Evolutionary conservation across 257 asterid genomes (phyloP).

Genomic region (Ophiorrhiza pumila): DNA sequence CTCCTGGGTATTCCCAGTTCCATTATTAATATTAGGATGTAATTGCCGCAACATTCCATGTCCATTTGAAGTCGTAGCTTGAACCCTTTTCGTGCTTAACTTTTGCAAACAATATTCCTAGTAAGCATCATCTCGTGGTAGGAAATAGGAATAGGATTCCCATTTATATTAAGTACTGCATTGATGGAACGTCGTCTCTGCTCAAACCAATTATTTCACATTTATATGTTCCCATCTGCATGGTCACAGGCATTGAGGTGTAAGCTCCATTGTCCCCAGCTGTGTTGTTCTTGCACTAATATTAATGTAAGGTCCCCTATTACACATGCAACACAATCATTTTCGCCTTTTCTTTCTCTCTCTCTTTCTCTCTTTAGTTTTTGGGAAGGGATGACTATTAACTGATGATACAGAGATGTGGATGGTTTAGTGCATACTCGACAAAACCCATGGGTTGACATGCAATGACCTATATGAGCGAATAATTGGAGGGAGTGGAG

Average conservation of each 20-base stretch:
- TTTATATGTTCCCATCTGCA: slow-evolving; percentile 1
- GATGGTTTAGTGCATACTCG: neutral
- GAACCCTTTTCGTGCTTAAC: neutral
- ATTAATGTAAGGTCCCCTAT: neutral
- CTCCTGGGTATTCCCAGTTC: neutral
- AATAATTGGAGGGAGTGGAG: neutral
- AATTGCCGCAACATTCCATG: neutral
- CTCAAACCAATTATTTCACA: slow-evolving; percentile 1
- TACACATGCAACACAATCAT: slow-evolving; percentile 27
- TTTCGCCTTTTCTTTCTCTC: neutral
- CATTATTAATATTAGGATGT: neutral
- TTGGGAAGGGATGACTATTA: too few relatives aligned
- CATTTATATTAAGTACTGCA: neutral
- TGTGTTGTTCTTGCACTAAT: slow-evolving; percentile 1
- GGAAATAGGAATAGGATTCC: neutral
- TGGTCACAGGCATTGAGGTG: slow-evolving; percentile 12
- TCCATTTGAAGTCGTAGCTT: neutral
- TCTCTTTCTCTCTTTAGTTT: too few relatives aligned
- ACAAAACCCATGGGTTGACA: neutral
- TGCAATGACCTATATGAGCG: neutral
- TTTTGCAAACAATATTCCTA: too few relatives aligned
- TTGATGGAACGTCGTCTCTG: neutral
- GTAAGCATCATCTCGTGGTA: neutral
- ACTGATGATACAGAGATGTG: neutral
- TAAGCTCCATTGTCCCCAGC: slow-evolving; percentile 13